Conservation (phyloP, 1,284 basidiomycete genomes). For the Cryptococcus sp. region DNA sequence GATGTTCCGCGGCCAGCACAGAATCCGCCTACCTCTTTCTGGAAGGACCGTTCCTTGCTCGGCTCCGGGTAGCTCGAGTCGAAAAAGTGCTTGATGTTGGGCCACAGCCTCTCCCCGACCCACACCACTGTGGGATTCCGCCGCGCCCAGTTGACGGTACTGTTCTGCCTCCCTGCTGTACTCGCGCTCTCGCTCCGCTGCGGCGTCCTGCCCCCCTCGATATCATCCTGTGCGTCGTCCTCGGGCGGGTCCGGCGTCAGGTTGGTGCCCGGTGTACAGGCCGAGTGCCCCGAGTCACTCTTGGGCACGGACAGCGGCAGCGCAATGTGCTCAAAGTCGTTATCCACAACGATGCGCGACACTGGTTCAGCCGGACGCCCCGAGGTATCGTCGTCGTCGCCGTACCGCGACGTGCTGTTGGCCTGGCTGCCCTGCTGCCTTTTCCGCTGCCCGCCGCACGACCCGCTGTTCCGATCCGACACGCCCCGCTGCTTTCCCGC, state of each 20-base stretch:
- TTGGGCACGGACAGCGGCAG: slow-evolving; percentile 30
- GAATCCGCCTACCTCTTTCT: slow-evolving; percentile 40
- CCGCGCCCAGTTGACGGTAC: slow-evolving; percentile 21
- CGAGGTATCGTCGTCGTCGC: slow-evolving; percentile 32
- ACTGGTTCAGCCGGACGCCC: slow-evolving; percentile 27
- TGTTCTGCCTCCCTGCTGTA: slow-evolving; percentile 15
- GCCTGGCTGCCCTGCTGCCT: slow-evolving; percentile 11
- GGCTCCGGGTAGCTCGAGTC: slow-evolving; percentile 44
- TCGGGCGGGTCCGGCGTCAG: slow-evolving; percentile 5
- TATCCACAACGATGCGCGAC: slow-evolving; percentile 39
- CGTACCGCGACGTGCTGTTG: slow-evolving; percentile 27
- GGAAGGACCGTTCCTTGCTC: slow-evolving; percentile 42
- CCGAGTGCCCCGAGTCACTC: slow-evolving; percentile 36
- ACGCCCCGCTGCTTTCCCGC: slow-evolving; percentile 14
- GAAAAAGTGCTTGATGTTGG: slow-evolving; percentile 38
- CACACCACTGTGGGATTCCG: slow-evolving; percentile 26
- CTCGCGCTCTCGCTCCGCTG: slow-evolving; percentile 14
- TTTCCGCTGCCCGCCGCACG: slow-evolving; percentile 9
- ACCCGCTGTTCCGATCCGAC: slow-evolving; percentile 5
- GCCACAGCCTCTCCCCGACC: slow-evolving; percentile 32
- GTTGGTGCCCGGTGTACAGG: slow-evolving; percentile 16
- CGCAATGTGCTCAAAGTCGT: slow-evolving; percentile 39
- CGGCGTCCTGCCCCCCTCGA: slow-evolving; percentile 11
- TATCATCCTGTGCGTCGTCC: slow-evolving; percentile 9
- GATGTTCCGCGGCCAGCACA: too few relatives aligned